Conservation (phyloP, 1,284 basidiomycete genomes). For the Sporisorium exsertum region DNA sequence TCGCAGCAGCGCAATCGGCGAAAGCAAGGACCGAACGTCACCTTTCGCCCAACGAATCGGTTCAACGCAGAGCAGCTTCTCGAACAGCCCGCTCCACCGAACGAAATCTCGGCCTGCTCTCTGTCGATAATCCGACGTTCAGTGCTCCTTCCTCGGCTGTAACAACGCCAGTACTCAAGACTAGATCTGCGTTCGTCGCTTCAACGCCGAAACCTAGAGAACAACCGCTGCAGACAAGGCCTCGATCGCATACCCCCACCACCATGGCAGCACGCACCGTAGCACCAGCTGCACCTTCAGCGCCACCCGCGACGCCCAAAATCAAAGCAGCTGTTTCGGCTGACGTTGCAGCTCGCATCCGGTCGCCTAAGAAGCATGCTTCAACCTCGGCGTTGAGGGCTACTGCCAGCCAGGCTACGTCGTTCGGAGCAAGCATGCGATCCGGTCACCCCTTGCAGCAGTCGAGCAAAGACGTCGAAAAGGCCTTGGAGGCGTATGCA, state of each 20-base stretch:
- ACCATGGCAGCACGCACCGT: constrained; percentile 23
- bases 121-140: not conserved
- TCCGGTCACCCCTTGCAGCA: constrained; percentile 18
- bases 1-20: not conserved
- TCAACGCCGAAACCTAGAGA: constrained; percentile 1
- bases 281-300: not conserved
- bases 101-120: constrained; percentile 4
- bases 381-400: constrained; percentile 27
- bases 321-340: constrained; percentile 49
- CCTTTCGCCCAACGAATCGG: not conserved
- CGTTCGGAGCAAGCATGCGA: not conserved
- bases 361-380: constrained; percentile 43
- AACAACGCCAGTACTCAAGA: constrained; percentile 24
- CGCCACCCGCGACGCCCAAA: constrained; percentile 25
- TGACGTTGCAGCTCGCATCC: constrained; percentile 41
- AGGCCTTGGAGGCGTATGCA: constrained; percentile 17
- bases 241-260: constrained; percentile 36
- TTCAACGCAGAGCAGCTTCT: not conserved
- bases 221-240: constrained; percentile 11
- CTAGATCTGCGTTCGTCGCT: constrained; percentile 8
- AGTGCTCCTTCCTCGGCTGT: constrained; percentile 19
- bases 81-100: constrained; percentile 21
- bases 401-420: not conserved
- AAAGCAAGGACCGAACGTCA: not conserved
- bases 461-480: constrained; percentile 4